Conservation (phyloP, 2,329 filamentous ascomycete genomes). For the Pyricularia grisea region DNA sequence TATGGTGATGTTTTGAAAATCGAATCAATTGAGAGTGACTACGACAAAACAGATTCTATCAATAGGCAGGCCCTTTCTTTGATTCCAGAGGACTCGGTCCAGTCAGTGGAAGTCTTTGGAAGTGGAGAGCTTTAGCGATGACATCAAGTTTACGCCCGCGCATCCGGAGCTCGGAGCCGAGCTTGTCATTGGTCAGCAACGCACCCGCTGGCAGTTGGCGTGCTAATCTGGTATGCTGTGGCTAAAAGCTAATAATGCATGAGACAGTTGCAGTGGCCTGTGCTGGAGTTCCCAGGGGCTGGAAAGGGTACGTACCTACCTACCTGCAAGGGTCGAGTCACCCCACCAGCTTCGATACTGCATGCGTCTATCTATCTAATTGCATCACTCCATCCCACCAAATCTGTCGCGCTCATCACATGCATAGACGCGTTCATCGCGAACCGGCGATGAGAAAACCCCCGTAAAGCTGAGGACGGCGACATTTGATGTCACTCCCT, state of each 20-base stretch:
- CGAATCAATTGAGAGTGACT: background rate
- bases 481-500: background rate
- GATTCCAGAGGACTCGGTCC: background rate
- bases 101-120: background rate
- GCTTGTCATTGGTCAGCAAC: background rate
- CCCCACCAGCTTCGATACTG: background rate
- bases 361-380: background rate
- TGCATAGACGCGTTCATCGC: background rate
- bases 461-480: background rate
- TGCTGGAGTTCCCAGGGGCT: background rate
- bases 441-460: background rate
- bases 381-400: background rate
- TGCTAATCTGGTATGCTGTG: background rate
- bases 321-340: background rate
- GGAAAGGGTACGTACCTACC: background rate
- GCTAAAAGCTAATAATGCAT: background rate
- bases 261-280: background rate
- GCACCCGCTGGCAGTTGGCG: background rate
- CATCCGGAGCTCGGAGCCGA: background rate
- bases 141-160: constrained; percentile 4
- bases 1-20: background rate
- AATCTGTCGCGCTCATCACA: background rate
- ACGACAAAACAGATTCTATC: too few species aligned
- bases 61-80: background rate
- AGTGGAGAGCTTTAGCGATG: constrained; percentile 4